Percentiles rank a stretch among this genome's conserved stretches.
These are phyloP conservation scores for Talaromyces sp. DNA, from an alignment of 2,329 filamentous ascomycete genomes.

Conservation along the genomic window DNA sequence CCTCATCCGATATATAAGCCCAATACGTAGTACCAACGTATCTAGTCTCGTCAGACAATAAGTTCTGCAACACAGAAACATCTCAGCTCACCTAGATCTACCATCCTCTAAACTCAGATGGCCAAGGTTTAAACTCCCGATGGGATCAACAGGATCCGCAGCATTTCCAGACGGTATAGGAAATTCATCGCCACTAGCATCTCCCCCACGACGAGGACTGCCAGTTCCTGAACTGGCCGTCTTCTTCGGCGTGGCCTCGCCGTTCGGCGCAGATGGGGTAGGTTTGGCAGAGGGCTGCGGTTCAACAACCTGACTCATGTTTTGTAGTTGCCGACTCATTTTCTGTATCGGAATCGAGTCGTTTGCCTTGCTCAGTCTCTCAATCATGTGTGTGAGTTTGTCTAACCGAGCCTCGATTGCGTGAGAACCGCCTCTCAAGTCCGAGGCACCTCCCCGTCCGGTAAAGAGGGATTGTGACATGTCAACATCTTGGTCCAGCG, in stretches of 20 bases:
- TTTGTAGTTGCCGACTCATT: constrained; percentile 8
- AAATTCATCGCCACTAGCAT: constrained; percentile 36
- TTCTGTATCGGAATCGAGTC: constrained; percentile 16
- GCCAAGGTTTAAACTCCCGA: constrained; percentile 36
- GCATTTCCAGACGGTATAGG: constrained; percentile 36
- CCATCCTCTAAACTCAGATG: constrained; percentile 40
- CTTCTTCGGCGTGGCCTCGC: constrained; percentile 7
- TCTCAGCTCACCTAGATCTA: constrained; percentile 23
- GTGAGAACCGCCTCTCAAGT: constrained; percentile 25
- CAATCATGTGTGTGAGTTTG: constrained; percentile 41
- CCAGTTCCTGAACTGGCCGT: constrained; percentile 18
- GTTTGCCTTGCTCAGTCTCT: constrained; percentile 32
- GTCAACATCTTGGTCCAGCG: constrained; percentile 25
- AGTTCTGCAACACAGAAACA: neutral
- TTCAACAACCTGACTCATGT: constrained; percentile 7
- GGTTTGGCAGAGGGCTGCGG: constrained; percentile 2
- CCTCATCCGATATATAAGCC: constrained; percentile 42
- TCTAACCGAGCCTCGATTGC: constrained; percentile 40
- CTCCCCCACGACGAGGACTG: constrained; percentile 29
- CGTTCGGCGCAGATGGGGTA: constrained; percentile 6
- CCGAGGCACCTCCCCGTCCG: constrained; percentile 19
- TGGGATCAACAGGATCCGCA: constrained; percentile 38
- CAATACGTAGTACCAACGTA: constrained; percentile 43
- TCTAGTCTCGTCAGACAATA: constrained; percentile 19
- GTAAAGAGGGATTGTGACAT: constrained; percentile 29